A percentile compares a stretch with the other conserved stretches of the same genome.
Conservation (phyloP, 108 stramenopile species). For the Ochromonas danica region DNA sequence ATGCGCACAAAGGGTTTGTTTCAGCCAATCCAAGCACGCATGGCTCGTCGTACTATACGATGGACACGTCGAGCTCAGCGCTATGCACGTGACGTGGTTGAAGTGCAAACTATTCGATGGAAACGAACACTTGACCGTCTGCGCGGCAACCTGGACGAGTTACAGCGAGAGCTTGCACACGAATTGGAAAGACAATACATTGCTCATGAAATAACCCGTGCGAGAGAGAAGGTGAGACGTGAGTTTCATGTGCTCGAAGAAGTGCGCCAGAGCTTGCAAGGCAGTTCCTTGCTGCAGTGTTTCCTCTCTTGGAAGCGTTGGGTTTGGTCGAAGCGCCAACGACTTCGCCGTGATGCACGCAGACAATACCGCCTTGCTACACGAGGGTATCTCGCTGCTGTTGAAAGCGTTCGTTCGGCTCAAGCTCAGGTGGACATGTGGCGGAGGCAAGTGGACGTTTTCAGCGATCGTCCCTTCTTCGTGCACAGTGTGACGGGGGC, state of each 20-base stretch:
- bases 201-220: not conserved
- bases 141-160: conserved; percentile 13
- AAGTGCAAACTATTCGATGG: not conserved
- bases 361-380: not conserved
- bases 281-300: not conserved
- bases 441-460: conserved; percentile 2
- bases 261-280: not conserved
- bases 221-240: not conserved
- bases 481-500: not conserved
- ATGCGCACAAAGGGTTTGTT: no score
- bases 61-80: no score
- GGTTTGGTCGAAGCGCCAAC: not conserved
- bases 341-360: not conserved
- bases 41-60: no score
- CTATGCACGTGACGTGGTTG: no score
- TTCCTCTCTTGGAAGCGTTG: conserved; percentile 19
- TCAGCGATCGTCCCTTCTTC: not conserved
- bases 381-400: not conserved
- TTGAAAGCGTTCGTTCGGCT: not conserved
- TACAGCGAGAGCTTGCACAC: not conserved
- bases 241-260: conserved; percentile 20
- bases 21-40: no score
- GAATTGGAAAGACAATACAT: conserved; percentile 10
- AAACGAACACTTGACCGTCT: not conserved
- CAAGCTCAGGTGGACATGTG: conserved; percentile 22